These are phyloP conservation scores for Blumeriella jaapii DNA, from an alignment of 2,329 filamentous ascomycete genomes.

Conservation along the genomic window DNA sequence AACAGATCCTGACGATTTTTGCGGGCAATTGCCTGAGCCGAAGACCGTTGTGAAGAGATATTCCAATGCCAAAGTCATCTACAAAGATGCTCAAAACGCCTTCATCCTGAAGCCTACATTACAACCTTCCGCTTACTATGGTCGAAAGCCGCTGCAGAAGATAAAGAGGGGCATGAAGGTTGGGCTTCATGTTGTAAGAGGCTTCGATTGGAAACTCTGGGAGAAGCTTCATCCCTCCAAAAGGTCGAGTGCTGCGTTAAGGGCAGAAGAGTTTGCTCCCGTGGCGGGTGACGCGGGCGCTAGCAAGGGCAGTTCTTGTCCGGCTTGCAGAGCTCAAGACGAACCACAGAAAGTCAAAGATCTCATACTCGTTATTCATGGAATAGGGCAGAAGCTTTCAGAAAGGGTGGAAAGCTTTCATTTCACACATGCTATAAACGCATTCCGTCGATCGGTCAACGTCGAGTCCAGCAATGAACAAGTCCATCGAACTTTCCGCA, in stretches of 20 bases:
- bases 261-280: conserved; percentile 22
- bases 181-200: conserved; percentile 78
- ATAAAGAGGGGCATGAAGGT: conserved; percentile 70
- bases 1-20: conserved; percentile 22
- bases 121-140: conserved; percentile 75
- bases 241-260: conserved; percentile 23
- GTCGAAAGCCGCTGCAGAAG: conserved; percentile 67
- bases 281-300: conserved; percentile 11
- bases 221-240: conserved; percentile 47
- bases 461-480: conserved; percentile 64
- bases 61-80: conserved; percentile 72
- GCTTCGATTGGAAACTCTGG: conserved; percentile 74
- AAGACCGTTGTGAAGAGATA: conserved; percentile 42
- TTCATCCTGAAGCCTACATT: conserved; percentile 80
- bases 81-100: conserved; percentile 64
- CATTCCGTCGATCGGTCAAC: conserved; percentile 76
- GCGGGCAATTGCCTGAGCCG: conserved; percentile 11
- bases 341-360: conserved; percentile 66
- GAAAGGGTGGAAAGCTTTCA: conserved; percentile 93
- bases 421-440: conserved; percentile 92
- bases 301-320: conserved; percentile 30
- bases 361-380: conserved; percentile 81
- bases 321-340: conserved; percentile 52
- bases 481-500: conserved; percentile 64
- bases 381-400: conserved; percentile 92